phyloP scores from a whole-genome alignment of 306 rosid genomes.

The Castanopsis chinensis region DNA sequence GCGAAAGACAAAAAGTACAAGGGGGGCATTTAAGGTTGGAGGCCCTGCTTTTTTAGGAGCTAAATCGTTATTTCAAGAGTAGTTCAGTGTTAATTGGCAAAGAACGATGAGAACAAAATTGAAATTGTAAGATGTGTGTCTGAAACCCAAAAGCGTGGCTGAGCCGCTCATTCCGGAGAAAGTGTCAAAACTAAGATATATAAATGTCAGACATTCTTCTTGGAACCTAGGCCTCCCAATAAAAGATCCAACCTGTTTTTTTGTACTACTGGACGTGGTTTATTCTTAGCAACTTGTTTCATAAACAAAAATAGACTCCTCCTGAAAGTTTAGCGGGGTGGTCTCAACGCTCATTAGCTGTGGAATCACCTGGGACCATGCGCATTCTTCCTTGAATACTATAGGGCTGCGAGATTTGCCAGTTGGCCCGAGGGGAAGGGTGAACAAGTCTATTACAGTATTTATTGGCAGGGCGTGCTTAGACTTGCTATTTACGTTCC shows the following conservation, averaged over 20 bases:
- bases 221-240: not conserved
- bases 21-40: not conserved
- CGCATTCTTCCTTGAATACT: no score
- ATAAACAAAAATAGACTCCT: not conserved
- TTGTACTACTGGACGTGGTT: no score
- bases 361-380: not conserved
- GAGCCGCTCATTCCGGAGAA: not conserved
- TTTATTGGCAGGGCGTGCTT: no score
- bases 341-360: not conserved
- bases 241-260: not conserved
- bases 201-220: not conserved
- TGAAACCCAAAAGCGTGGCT: not conserved
- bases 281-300: not conserved
- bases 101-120: not conserved
- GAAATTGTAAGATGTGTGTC: not conserved
- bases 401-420: not conserved
- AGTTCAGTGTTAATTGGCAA: slow-evolving; percentile 13
- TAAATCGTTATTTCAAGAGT: not conserved
- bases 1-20: not conserved
- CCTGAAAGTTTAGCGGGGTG: not conserved
- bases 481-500: no score
- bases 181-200: not conserved
- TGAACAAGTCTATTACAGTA: no score
- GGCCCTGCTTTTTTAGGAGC: not conserved
- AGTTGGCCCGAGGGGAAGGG: not conserved